A percentile compares a stretch with the other conserved stretches of the same genome.
These are phyloP conservation scores for Kandelia obovata DNA, from an alignment of 345 rosid genomes.

Conservation along the genomic window DNA sequence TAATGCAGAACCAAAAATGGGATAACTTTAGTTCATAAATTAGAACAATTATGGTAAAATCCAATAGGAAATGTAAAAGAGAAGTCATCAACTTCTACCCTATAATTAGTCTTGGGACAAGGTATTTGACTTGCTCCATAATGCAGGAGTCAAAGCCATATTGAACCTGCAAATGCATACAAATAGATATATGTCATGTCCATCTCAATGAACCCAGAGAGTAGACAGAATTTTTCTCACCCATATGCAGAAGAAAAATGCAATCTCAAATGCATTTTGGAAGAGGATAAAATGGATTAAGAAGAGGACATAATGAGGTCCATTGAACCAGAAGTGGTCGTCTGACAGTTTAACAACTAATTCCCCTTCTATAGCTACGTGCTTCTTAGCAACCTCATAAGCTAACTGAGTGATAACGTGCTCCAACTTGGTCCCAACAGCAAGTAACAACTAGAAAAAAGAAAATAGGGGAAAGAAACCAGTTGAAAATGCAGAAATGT, in stretches of 20 bases:
- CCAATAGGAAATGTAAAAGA: too few species aligned
- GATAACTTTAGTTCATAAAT: too few species aligned
- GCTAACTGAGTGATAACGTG: slow-evolving; percentile 67
- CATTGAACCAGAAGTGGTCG: slow-evolving; percentile 68
- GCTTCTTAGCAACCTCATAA: slow-evolving; percentile 38
- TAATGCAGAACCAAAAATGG: slow-evolving; percentile 10
- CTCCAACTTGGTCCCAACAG: slow-evolving; percentile 79
- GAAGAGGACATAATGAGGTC: slow-evolving; percentile 45
- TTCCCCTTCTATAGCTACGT: slow-evolving; percentile 28
- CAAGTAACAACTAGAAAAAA: slow-evolving; percentile 53
- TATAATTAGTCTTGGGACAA: slow-evolving; percentile 62
- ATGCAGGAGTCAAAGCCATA: slow-evolving; percentile 78
- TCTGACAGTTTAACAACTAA: slow-evolving; percentile 61
- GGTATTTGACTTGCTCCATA: slow-evolving; percentile 55
- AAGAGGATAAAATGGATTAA: slow-evolving; percentile 79
- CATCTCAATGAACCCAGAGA: background rate
- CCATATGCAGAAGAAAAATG: slow-evolving; percentile 85
- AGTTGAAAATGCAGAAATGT: background rate
- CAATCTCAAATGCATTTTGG: slow-evolving; percentile 77
- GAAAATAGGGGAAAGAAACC: background rate
- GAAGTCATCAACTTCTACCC: slow-evolving; percentile 43
- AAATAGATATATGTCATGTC: background rate
- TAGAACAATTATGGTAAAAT: too few species aligned
- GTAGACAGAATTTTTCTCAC: slow-evolving; percentile 26
- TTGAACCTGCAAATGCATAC: slow-evolving; percentile 41